Conservation (phyloP, 1,284 basidiomycete genomes). For the Ustilago shanxiensis region DNA sequence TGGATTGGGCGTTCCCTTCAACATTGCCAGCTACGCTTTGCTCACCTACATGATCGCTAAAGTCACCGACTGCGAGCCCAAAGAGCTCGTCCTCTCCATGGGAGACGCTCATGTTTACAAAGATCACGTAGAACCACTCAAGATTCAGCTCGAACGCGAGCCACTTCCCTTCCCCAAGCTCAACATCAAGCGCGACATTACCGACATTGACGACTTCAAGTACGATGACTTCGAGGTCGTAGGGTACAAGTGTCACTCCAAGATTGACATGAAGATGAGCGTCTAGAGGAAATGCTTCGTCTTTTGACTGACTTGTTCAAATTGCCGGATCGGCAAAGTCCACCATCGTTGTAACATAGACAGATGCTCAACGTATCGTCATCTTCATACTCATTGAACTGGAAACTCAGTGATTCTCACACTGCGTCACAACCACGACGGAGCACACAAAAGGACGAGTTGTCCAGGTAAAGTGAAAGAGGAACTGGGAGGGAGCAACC, state of each 20-base stretch:
- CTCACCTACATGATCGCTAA: slow-evolving; percentile 96
- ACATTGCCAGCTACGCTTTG: slow-evolving; percentile 96
- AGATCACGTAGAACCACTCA: slow-evolving; percentile 89
- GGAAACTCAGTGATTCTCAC: neutral
- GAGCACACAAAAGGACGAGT: neutral
- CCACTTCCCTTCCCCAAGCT: slow-evolving; percentile 88
- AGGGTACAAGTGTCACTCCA: slow-evolving; percentile 86
- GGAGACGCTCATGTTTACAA: slow-evolving; percentile 97
- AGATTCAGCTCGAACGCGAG: slow-evolving; percentile 81
- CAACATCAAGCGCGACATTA: slow-evolving; percentile 76
- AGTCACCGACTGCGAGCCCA: slow-evolving; percentile 85
- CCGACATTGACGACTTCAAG: slow-evolving; percentile 84
- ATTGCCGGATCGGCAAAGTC: neutral
- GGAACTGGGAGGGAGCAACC: slow-evolving; percentile 6
- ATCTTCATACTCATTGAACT: neutral
- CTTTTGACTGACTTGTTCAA: neutral
- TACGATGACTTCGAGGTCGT: slow-evolving; percentile 86
- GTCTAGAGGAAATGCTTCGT: slow-evolving; percentile 74
- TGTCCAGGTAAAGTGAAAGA: neutral
- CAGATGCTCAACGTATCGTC: slow-evolving; percentile 10
- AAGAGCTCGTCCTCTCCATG: slow-evolving; percentile 89
- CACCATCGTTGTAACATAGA: neutral
- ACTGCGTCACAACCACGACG: neutral
- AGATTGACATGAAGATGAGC: slow-evolving; percentile 98
- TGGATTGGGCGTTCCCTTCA: slow-evolving; percentile 92